These are phyloP conservation scores for Simmondsia chinensis DNA, from an alignment of 148 eudicot genomes.

Conservation along the genomic window DNA sequence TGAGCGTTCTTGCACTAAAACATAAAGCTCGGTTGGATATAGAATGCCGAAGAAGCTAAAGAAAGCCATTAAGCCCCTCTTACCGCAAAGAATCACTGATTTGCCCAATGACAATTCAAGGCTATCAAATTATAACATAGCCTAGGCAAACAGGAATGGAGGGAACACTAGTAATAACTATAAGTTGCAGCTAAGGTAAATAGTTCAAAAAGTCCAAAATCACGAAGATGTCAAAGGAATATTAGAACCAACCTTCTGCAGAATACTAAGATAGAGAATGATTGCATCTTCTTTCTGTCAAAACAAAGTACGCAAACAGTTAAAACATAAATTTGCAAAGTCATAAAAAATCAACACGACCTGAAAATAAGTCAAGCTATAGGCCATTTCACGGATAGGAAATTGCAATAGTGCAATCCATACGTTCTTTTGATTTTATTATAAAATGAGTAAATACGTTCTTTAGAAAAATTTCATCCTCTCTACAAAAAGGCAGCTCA, in stretches of 20 bases:
- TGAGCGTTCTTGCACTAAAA: constrained; percentile 92
- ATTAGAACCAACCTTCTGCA: constrained; percentile 75
- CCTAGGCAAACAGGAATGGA: no score
- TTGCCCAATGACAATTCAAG: constrained; percentile 61
- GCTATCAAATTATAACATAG: constrained; percentile 7
- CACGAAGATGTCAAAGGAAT: neutral
- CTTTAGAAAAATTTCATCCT: no score
- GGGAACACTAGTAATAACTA: no score
- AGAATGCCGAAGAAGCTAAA: constrained; percentile 80
- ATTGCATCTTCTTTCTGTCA: constrained; percentile 95
- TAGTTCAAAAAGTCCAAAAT: no score
- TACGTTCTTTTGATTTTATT: no score
- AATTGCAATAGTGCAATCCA: no score
- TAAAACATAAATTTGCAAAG: neutral
- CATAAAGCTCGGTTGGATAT: constrained; percentile 86
- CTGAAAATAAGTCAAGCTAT: no score
- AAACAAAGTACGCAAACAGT: constrained; percentile 7
- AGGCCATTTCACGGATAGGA: no score
- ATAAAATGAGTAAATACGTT: no score
- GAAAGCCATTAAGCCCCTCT: constrained; percentile 76
- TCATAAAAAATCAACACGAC: neutral
- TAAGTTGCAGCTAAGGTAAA: no score
- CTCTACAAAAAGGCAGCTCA: no score
- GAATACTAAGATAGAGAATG: constrained; percentile 74
- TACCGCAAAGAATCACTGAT: constrained; percentile 83